Evolutionary conservation across 2,329 filamentous ascomycete species (phyloP).

Genomic region (Coleophoma eucalyptorum): DNA sequence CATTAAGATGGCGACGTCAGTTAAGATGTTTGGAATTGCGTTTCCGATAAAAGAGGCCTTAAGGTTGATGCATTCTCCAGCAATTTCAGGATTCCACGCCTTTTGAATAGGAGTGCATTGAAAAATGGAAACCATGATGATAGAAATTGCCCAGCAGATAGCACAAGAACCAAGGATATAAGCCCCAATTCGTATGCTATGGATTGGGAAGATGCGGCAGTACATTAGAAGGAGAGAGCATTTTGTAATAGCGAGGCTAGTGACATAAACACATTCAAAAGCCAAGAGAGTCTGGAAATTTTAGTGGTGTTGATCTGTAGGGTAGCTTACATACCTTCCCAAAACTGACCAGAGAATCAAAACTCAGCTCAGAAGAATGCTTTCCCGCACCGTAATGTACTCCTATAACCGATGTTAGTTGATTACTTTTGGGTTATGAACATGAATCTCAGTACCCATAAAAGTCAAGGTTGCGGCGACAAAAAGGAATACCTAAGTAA

Average conservation of each 20-base stretch:
- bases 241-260: conserved; percentile 25
- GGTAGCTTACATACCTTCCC: too few relatives aligned
- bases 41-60: conserved; percentile 37
- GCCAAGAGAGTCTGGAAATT: conserved; percentile 12
- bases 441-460: too few relatives aligned
- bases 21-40: conserved; percentile 35
- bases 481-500: too few relatives aligned
- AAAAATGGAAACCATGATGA: conserved; percentile 31
- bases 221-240: conserved; percentile 30
- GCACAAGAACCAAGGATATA: conserved; percentile 21
- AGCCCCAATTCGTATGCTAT: conserved; percentile 10
- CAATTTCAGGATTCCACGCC: conserved; percentile 28
- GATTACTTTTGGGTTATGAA: too few relatives aligned
- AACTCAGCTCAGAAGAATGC: too few relatives aligned
- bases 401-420: too few relatives aligned
- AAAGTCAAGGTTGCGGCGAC: too few relatives aligned
- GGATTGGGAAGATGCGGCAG: conserved; percentile 26
- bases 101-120: conserved; percentile 35
- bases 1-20: conserved; percentile 31
- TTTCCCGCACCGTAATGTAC: too few relatives aligned
- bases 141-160: conserved; percentile 25
- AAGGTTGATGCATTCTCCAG: conserved; percentile 34
- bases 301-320: too few relatives aligned
- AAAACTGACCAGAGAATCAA: too few relatives aligned
- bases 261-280: conserved; percentile 24